A percentile compares a stretch with the other conserved stretches of the same genome.
Evolutionary conservation across 768 basidiomycete species (phyloP).

Genomic region (Suillus discolor): DNA sequence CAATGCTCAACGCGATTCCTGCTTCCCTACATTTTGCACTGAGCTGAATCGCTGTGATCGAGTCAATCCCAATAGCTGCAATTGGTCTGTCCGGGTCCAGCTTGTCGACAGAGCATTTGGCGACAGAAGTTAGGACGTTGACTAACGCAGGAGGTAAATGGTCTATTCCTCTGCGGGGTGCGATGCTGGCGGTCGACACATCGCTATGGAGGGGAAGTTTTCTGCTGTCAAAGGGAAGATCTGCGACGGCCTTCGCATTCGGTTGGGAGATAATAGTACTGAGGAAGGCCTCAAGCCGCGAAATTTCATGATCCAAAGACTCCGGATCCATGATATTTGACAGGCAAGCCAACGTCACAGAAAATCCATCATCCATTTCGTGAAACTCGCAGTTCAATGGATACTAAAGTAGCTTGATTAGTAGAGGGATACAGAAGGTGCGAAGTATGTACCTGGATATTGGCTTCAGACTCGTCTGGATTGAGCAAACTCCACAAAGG

Average conservation of each 20-base stretch:
- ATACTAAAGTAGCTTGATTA: slow-evolving; percentile 34
- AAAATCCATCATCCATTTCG: slow-evolving; percentile 33
- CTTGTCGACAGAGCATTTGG: slow-evolving; percentile 30
- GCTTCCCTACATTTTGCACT: slow-evolving; percentile 39
- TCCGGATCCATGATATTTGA: slow-evolving; percentile 29
- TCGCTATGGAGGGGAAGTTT: background rate
- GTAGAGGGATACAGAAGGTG: background rate
- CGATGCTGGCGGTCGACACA: background rate
- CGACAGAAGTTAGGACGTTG: slow-evolving; percentile 16
- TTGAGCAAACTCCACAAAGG: slow-evolving; percentile 27
- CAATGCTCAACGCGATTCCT: slow-evolving; percentile 37
- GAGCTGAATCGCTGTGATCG: slow-evolving; percentile 51
- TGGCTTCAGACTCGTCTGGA: slow-evolving; percentile 18
- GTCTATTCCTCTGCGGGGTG: background rate
- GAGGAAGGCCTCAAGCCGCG: slow-evolving; percentile 23
- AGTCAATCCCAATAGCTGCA: slow-evolving; percentile 47
- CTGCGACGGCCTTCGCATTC: slow-evolving; percentile 16
- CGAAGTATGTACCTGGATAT: slow-evolving; percentile 32
- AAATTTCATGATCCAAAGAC: slow-evolving; percentile 21
- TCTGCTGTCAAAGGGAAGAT: background rate
- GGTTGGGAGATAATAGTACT: slow-evolving; percentile 22
- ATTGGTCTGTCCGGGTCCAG: slow-evolving; percentile 39
- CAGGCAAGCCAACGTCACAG: slow-evolving; percentile 39
- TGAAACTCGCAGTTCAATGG: slow-evolving; percentile 45
- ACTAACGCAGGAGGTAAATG: slow-evolving; percentile 17